A percentile compares a stretch with the other conserved stretches of the same genome.
phyloP scores from a whole-genome alignment of 306 rosid genomes.

The Astragalus membranaceus region DNA sequence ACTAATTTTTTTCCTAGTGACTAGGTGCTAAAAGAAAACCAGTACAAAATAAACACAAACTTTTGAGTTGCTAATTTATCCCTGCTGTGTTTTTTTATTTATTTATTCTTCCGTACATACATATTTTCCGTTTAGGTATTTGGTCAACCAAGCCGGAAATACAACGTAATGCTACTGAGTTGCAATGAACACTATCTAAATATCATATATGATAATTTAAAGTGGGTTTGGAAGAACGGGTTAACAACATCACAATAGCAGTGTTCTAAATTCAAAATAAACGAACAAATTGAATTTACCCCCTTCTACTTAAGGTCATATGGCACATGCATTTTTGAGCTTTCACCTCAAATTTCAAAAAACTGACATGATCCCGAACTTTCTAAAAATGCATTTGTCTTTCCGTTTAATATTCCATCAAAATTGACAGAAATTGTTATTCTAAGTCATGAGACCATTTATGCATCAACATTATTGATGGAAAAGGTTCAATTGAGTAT shows the following conservation, averaged over 20 bases:
- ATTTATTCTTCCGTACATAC: neutral
- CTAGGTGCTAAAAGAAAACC: neutral
- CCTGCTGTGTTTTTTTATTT: neutral
- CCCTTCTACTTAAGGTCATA: neutral
- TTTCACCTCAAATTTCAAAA: neutral
- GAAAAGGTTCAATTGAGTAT: neutral
- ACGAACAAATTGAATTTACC: neutral
- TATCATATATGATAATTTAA: neutral
- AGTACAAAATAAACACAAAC: neutral
- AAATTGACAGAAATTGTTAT: too few species aligned
- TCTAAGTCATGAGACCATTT: neutral
- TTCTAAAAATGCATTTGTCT: neutral
- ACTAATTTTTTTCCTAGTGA: neutral
- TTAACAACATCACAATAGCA: neutral
- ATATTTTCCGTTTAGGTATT: neutral
- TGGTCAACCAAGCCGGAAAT: neutral
- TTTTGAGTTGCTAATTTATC: neutral
- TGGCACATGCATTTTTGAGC: neutral
- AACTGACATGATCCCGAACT: neutral
- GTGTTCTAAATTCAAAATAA: neutral
- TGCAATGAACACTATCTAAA: too few species aligned
- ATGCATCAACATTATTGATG: neutral
- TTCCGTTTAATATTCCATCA: too few species aligned
- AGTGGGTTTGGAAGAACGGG: neutral
- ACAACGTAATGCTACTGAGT: too few species aligned